Base-by-base conservation (phyloP, 108 stramenopile genomes). In the Cylindrotheca fusiformis region DNA sequence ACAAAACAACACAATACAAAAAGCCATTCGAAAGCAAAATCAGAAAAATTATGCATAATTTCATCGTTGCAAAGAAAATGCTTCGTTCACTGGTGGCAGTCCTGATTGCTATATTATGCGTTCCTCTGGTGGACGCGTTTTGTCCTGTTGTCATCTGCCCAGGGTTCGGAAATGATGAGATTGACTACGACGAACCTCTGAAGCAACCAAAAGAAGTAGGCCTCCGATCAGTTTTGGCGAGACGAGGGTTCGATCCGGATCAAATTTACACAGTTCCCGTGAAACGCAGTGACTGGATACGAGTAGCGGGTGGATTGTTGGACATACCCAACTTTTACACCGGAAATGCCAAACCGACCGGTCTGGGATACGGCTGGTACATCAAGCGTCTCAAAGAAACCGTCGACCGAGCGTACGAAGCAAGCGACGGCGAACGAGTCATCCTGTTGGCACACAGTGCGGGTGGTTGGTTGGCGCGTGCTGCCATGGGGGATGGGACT, bases 381-480 rank as follows among this genome's bases (percentile, higher is more conserved):
- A 36, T 96, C 1, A 45, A 83, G n/a, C 66, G 87, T 25, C 61
- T 93, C 2, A 44, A 65, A 12, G 55, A 75, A 41, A 66, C 71
- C 5, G 81, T 96, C 27, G 71, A 83, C 8, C 26, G 44, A n/a
- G 51, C 71, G 50, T 62, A 70, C 45, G 71, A 65, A 53, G 67
- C 67, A 4, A 57, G 56, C 23, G 69, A 72, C 0, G 65, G 67
- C 8, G 62, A 74, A 17, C 82, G 77, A 48, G 82, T 88, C 0
- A 5, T 95, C 12, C 22, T 96, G 24, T 58, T 95, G 41, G 90
- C 82, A 1, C 94, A 95, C 67, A 81, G 78, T 4, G 95, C 95
- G 0, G 95, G 95, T 1, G 95, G 95, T 5, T 96, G 95, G 95
- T 67, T 96, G 58, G 92, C 83, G 8, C 78, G 95, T 21, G 93